Evolutionary conservation across 805 yeast species (phyloP).

Genomic region (Yarrowia sp.): DNA sequence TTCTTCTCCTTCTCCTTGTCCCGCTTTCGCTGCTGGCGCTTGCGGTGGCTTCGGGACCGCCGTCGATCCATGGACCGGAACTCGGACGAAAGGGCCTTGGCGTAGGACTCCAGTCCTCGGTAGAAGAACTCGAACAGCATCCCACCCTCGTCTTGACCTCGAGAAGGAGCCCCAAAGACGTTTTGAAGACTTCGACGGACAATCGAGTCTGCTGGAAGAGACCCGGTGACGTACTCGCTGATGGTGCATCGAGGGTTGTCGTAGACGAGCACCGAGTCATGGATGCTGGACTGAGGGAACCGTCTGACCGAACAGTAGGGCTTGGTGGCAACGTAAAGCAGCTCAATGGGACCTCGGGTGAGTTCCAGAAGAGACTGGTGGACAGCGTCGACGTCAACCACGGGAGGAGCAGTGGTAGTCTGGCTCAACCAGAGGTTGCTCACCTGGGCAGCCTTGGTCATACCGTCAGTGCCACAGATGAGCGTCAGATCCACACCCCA

Average conservation of each 20-base stretch:
- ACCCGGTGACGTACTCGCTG: slow-evolving; percentile 27
- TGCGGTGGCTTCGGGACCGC: not conserved
- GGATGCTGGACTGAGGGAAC: slow-evolving; percentile 30
- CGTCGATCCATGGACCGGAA: slow-evolving; percentile 6
- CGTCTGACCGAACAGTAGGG: slow-evolving; percentile 25
- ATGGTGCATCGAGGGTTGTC: slow-evolving; percentile 30
- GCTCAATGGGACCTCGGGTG: slow-evolving; percentile 34
- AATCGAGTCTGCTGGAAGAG: not conserved
- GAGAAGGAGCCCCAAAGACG: slow-evolving; percentile 8
- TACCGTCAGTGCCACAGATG: not conserved
- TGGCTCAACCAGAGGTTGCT: slow-evolving; percentile 17
- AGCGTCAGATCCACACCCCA: slow-evolving; percentile 34
- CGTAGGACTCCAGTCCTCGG: slow-evolving; percentile 1
- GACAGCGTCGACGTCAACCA: slow-evolving; percentile 3
- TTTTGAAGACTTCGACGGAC: slow-evolving; percentile 29
- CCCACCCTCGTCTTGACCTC: not conserved
- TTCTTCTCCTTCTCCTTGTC: slow-evolving; percentile 3
- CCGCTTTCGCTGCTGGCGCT: not conserved
- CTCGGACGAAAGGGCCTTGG: slow-evolving; percentile 13
- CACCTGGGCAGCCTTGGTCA: slow-evolving; percentile 24
- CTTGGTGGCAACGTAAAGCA: slow-evolving; percentile 20
- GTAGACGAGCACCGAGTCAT: slow-evolving; percentile 23
- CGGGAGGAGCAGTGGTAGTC: not conserved
- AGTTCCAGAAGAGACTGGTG: slow-evolving; percentile 34
- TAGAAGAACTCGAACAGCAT: slow-evolving; percentile 14